Percentiles rank a stretch among this genome's conserved stretches.
Conservation (phyloP, 1,139 yeast species). For the Suhomyces chickasaworum region DNA sequence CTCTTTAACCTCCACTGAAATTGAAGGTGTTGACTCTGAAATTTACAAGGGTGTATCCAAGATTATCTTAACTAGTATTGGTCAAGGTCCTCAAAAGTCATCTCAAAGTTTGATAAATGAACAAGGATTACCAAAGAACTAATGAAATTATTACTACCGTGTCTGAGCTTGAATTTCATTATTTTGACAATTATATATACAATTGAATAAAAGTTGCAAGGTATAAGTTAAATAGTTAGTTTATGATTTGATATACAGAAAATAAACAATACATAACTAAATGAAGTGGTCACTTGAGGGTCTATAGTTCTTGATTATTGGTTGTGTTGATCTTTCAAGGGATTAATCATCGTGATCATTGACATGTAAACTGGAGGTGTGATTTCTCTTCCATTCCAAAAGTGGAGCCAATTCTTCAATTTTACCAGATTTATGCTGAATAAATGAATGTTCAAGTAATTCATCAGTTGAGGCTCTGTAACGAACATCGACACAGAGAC, state of each 20-base stretch:
- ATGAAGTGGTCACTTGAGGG: background rate
- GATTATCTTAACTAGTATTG: conserved; percentile 81
- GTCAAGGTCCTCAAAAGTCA: conserved; percentile 77
- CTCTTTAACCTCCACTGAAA: conserved; percentile 32
- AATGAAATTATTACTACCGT: no score
- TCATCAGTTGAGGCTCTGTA: conserved; percentile 92
- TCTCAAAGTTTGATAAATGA: conserved; percentile 54
- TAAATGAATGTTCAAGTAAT: conserved; percentile 77
- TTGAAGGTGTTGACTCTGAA: conserved; percentile 49
- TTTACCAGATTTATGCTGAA: conserved; percentile 68
- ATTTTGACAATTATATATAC: no score
- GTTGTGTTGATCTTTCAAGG: background rate
- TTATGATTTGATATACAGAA: conserved; percentile 1
- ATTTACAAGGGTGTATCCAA: conserved; percentile 73
- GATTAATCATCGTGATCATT: conserved; percentile 1
- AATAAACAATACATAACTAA: conserved; percentile 9
- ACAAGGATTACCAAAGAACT: conserved; percentile 33
- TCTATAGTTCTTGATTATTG: background rate
- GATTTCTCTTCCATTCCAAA: conserved; percentile 61
- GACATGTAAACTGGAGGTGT: conserved; percentile 6
- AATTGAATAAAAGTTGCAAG: no score
- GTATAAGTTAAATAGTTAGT: background rate
- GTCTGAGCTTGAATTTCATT: no score
- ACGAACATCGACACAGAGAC: conserved; percentile 93
- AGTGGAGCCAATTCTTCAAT: conserved; percentile 68